Conservation (phyloP, 1,139 yeast genomes). For the Suhomyces chickasaworum region DNA sequence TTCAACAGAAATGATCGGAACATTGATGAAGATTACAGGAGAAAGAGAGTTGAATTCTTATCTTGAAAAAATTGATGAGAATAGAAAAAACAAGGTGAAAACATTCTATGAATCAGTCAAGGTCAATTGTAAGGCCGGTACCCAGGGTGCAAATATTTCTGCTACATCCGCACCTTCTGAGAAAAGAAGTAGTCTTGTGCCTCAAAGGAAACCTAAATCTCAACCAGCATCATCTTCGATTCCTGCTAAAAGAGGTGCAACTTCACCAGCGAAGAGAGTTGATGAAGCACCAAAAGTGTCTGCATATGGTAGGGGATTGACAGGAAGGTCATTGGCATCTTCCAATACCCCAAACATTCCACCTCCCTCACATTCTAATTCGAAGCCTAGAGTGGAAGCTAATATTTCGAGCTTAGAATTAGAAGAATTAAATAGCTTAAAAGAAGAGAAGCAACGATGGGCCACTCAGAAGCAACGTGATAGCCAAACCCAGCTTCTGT, state of each 20-base stretch:
- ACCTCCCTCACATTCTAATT: slow-evolving; percentile 15
- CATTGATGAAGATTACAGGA: slow-evolving; percentile 79
- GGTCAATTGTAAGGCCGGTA: slow-evolving; percentile 43
- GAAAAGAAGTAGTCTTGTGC: background rate
- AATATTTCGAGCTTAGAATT: slow-evolving; percentile 29
- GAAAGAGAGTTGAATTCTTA: slow-evolving; percentile 63
- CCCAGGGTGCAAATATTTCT: slow-evolving; percentile 15
- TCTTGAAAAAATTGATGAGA: slow-evolving; percentile 73
- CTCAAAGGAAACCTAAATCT: slow-evolving; percentile 14
- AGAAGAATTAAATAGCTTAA: slow-evolving; percentile 54
- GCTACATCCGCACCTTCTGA: slow-evolving; percentile 16
- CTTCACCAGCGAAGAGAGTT: slow-evolving; percentile 62
- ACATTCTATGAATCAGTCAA: slow-evolving; percentile 59
- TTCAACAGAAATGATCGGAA: slow-evolving; percentile 79
- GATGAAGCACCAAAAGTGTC: slow-evolving; percentile 31
- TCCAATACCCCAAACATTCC: slow-evolving; percentile 19
- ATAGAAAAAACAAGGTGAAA: slow-evolving; percentile 65
- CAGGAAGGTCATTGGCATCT: slow-evolving; percentile 39
- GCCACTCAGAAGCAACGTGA: slow-evolving; percentile 44
- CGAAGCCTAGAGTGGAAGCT: slow-evolving; percentile 15
- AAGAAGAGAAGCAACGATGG: slow-evolving; percentile 58
- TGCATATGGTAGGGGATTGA: slow-evolving; percentile 38
- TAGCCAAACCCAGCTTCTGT: slow-evolving; percentile 39
- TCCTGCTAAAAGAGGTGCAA: slow-evolving; percentile 66
- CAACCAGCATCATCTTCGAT: slow-evolving; percentile 31